phyloP scores from a whole-genome alignment of 176 grass and related monocot species.

The Alopecurus myosuroides region DNA sequence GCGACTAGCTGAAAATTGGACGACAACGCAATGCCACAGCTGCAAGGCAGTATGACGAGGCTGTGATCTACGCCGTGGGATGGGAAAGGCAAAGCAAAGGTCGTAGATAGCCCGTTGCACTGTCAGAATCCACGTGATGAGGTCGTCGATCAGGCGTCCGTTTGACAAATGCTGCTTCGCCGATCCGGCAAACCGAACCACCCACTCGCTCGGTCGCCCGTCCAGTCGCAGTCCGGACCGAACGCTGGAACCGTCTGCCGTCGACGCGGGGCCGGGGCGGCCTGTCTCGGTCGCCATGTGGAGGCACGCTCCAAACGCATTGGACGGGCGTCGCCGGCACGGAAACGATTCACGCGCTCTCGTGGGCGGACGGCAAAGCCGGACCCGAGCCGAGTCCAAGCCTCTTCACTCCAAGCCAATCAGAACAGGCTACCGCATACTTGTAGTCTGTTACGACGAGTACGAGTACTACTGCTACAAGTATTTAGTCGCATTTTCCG shows the following conservation, averaged over 20 bases:
- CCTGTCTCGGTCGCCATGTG: not conserved
- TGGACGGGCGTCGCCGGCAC: not conserved
- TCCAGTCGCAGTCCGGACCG: not conserved
- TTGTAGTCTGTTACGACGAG: not conserved
- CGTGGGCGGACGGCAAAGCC: not conserved
- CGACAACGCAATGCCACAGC: too few species aligned
- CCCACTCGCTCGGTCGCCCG: not conserved
- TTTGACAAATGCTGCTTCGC: not conserved
- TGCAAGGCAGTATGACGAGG: not conserved
- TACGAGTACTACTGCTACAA: not conserved
- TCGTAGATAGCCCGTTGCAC: not conserved
- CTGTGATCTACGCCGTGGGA: not conserved
- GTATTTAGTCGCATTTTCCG: not conserved
- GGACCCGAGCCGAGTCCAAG: not conserved
- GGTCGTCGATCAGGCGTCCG: not conserved
- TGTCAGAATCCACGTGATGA: not conserved
- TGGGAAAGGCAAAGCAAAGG: not conserved
- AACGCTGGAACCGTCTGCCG: not conserved
- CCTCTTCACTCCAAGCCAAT: too few species aligned
- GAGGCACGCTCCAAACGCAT: not conserved
- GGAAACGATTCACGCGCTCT: not conserved
- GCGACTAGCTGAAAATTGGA: too few species aligned
- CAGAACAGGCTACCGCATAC: not conserved
- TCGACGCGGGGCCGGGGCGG: too few species aligned
- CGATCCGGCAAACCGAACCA: not conserved